Evolutionary conservation across 2,329 filamentous ascomycete genomes (phyloP), one percentile per base, ranked within the genome.

Genomic region (Calonectria ilicicola): DNA sequence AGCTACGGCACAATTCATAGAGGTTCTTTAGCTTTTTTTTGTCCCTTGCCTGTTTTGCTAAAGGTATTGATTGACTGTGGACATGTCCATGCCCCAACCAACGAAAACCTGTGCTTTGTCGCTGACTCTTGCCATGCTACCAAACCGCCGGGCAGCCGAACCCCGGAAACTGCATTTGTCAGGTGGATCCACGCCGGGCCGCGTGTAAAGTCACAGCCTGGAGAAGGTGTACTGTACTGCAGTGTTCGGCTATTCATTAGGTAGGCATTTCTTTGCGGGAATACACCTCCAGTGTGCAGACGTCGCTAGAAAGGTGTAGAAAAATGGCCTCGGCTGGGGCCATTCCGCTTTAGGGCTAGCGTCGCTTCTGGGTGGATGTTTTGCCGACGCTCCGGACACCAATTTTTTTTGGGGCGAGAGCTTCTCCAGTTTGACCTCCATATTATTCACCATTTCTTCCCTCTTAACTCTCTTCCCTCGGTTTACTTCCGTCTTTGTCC

Each of bases 311-410:
- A 85, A 79, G 80, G 75, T 74, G 79, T 85, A 78, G 83, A 85
- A 84, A 76, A 84, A 76, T 74, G 68, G 69, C 72, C 67, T 75
- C 70, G 73, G 47, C 64, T 23, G 40, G 62, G 78, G 74, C 85
- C 82, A 86, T 67, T 14, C 78, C 78, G 0, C 1, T 76, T 79
- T 63, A 0, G 77, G 82, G 3, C 75, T 85, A 84, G 82, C 78
- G 74, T 75, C 68, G 19, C 40, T 73, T 60, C 78, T 81, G 78
- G 77, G 79, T 77, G 80, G 81, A 82, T 80, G 81, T 85, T 85
- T 85, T 84, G 78, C 84, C 84, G 84, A 84, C 72, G 29, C 79
- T 81, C 83, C 80, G 81, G 77, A 60, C 80, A 78, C 82, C 83
- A 83, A 85, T 83, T 85, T 86, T 86, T 32, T 84, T 81, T 80